These are phyloP conservation scores for Cicer cuneatum DNA, from an alignment of 306 rosid genomes.

Conservation along the genomic window DNA sequence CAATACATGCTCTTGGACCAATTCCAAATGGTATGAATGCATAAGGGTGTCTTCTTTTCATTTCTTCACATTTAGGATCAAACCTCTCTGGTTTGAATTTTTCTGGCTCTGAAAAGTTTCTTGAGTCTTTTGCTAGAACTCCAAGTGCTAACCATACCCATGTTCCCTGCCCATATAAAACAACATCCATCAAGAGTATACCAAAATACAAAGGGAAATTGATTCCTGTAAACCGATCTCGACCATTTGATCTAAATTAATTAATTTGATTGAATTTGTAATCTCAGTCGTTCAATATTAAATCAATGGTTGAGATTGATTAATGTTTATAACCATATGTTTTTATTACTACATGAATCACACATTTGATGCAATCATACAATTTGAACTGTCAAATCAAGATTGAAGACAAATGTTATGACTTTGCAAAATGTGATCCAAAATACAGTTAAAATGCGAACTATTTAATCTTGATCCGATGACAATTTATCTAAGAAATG, in stretches of 20 bases:
- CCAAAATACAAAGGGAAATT: neutral
- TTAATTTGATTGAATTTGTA: too few relatives aligned
- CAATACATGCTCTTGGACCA: constrained; percentile 93
- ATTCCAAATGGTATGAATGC: constrained; percentile 92
- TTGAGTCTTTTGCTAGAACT: constrained; percentile 91
- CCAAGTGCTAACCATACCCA: constrained; percentile 98
- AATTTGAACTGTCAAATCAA: neutral
- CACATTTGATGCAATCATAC: neutral
- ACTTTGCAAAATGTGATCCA: neutral
- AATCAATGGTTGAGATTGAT: too few relatives aligned
- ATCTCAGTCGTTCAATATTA: too few relatives aligned
- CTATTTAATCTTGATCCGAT: neutral
- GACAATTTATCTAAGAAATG: neutral
- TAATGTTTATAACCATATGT: too few relatives aligned
- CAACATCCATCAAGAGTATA: neutral
- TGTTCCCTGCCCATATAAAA: constrained; percentile 67
- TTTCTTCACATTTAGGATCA: constrained; percentile 78
- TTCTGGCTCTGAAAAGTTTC: constrained; percentile 84
- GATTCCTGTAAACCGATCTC: too few relatives aligned
- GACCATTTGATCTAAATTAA: too few relatives aligned
- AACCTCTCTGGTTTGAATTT: constrained; percentile 92
- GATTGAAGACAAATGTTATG: neutral
- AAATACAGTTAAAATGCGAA: neutral
- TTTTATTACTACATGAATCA: too few relatives aligned
- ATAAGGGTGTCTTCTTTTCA: constrained; percentile 81